Base-by-base conservation (phyloP, 164 flowering plant genomes). In the Magnolia officinalis region DNA sequence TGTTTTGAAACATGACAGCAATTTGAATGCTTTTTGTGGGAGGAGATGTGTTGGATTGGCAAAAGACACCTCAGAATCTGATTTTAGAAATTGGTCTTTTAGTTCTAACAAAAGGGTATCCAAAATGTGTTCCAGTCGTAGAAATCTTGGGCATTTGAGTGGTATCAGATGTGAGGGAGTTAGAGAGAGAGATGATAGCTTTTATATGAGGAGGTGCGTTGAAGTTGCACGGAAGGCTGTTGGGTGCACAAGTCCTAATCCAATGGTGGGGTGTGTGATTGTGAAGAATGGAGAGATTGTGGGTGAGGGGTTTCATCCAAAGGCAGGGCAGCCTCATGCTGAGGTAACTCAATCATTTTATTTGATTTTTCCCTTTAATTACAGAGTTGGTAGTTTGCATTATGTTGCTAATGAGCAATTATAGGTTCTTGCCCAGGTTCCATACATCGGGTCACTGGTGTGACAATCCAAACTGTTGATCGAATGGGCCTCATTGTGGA, bases 321-420 rank as follows among this genome's bases (percentile, higher is more conserved):
- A 93, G 86, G 97, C 98, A 75, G 99, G 99, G 9, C 93, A 93
- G 80, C 99, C 98, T 73, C 99, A 93, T 84, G 98, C 98, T 78
- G 98, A 95, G 97, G 97, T 92, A 83, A 74, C 8, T 29, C 6
- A 4, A 50, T 20, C 23, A 4, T 11, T 72, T 65, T 14, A 20
- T 71, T n/a, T 50, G 49, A 4, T 2, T 71, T 18, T 71, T 45
- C n/a, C 5, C 29, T 24, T 66, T 26, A 21, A 21, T 26, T 20
- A 9, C 14, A 20, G 4, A 24, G 71, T 0, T 69, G 6, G 13
- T 7, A 2, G 4, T 18, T 13, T 37, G 50, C 52, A 69, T 2
- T 37, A 69, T 37, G 71, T 31, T 37, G 13, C 11, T 16, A 29
- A 69, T 69, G 71, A 66, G 29, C 51, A 13, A 69, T 66, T 66